A percentile compares a stretch with the other conserved stretches of the same genome.
Conservation (phyloP, 495 filamentous ascomycete species). For the Neurospora sp. region DNA sequence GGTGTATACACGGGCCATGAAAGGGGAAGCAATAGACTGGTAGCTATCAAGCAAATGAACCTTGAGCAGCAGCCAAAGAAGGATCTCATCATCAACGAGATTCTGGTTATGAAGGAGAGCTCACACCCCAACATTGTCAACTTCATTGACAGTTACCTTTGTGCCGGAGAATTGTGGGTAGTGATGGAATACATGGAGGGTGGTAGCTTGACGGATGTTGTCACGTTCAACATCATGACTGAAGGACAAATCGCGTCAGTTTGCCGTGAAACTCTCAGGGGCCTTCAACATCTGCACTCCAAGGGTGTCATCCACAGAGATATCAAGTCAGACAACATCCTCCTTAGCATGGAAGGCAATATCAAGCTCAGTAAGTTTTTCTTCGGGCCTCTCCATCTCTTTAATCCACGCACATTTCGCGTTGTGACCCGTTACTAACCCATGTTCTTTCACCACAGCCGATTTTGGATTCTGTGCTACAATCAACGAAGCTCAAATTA, state of each 20-base stretch:
- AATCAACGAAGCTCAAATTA: constrained; percentile 94
- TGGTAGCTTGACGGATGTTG: constrained; percentile 92
- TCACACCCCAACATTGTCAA: constrained; percentile 98
- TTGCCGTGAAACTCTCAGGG: constrained; percentile 85
- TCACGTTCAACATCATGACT: constrained; percentile 98
- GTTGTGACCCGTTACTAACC: constrained; percentile 14
- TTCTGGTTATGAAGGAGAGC: constrained; percentile 97
- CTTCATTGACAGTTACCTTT: constrained; percentile 92
- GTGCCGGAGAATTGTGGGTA: constrained; percentile 87
- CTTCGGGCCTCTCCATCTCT: background rate
- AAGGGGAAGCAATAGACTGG: constrained; percentile 68
- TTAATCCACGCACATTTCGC: background rate
- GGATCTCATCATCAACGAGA: constrained; percentile 97
- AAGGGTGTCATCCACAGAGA: constrained; percentile 97
- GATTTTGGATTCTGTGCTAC: constrained; percentile 99
- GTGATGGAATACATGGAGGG: constrained; percentile 99
- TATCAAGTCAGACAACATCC: constrained; percentile 97
- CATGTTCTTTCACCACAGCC: constrained; percentile 42
- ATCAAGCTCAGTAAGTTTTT: constrained; percentile 86
- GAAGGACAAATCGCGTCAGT: constrained; percentile 95
- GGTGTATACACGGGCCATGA: constrained; percentile 93
- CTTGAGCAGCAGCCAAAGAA: constrained; percentile 97
- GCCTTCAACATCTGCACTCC: constrained; percentile 90
- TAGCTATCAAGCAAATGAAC: constrained; percentile 99
- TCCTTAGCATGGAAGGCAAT: constrained; percentile 88